Conservation (phyloP, 148 eudicot genomes). For the Linanthus parryae region DNA sequence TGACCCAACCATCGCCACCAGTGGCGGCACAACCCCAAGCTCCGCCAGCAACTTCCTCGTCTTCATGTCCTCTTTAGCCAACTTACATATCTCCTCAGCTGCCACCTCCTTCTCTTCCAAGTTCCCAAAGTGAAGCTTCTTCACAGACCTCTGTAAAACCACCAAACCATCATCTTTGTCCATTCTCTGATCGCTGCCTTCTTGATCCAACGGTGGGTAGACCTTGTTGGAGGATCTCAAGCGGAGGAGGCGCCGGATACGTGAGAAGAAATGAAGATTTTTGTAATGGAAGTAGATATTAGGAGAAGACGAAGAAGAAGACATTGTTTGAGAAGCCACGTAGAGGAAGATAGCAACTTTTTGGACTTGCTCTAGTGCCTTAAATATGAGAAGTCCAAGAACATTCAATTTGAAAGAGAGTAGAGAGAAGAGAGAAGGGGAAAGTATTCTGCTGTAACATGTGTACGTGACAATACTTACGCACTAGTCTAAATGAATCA, state of each 20-base stretch:
- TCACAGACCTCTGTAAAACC: slow-evolving; percentile 55
- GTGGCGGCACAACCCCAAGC: slow-evolving; percentile 72
- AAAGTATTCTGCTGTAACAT: no score
- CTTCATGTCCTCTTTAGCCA: slow-evolving; percentile 37
- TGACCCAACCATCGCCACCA: slow-evolving; percentile 64
- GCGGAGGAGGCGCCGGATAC: slow-evolving; percentile 41
- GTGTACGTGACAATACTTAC: no score
- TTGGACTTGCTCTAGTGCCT: no score
- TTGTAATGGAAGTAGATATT: slow-evolving; percentile 12
- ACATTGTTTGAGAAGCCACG: slow-evolving; percentile 14
- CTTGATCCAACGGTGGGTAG: slow-evolving; percentile 12
- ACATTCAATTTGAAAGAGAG: background rate
- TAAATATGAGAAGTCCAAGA: no score
- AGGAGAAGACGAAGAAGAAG: slow-evolving; percentile 26
- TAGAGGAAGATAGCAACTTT: background rate
- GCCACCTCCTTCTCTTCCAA: slow-evolving; percentile 74
- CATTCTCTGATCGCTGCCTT: slow-evolving; percentile 6
- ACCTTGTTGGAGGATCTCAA: slow-evolving; percentile 17
- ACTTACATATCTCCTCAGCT: slow-evolving; percentile 39
- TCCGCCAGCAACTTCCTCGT: slow-evolving; percentile 45
- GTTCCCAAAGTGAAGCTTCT: slow-evolving; percentile 68
- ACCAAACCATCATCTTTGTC: slow-evolving; percentile 12
- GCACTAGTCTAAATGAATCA: no score
- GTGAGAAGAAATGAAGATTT: slow-evolving; percentile 29
- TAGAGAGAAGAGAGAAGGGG: background rate